Evolutionary conservation across 1,139 yeast species (phyloP).

Genomic region (Pneumocystis sp.): DNA sequence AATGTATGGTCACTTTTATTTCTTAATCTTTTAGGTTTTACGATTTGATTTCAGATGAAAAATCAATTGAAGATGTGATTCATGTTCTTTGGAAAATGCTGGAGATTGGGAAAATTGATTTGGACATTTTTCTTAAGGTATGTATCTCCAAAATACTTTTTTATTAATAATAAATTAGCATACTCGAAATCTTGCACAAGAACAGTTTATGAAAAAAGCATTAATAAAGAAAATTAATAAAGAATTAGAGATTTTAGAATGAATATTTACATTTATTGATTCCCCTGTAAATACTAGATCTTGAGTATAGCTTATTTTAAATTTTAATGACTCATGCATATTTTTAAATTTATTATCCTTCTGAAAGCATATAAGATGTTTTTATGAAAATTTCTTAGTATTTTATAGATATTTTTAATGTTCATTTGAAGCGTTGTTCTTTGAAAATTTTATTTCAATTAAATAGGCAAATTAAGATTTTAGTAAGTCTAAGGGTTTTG

Average conservation of each 20-base stretch:
- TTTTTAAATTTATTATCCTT: no score
- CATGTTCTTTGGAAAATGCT: slow-evolving; percentile 44
- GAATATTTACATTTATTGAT: neutral
- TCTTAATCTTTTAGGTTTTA: slow-evolving; percentile 29
- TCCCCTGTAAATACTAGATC: no score
- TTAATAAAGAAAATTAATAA: slow-evolving; percentile 27
- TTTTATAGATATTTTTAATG: no score
- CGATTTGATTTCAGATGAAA: slow-evolving; percentile 48
- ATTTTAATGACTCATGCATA: no score
- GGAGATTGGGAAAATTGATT: slow-evolving; percentile 30
- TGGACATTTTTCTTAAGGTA: slow-evolving; percentile 38
- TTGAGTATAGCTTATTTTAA: no score
- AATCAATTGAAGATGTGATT: slow-evolving; percentile 53
- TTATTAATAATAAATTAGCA: slow-evolving; percentile 20
- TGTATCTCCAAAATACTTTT: neutral
- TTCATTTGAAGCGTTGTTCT: no score
- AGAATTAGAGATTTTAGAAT: neutral
- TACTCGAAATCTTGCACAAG: slow-evolving; percentile 55
- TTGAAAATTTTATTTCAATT: no score
- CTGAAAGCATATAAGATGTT: no score
- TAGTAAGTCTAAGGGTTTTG: no score
- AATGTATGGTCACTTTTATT: neutral
- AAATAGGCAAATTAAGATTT: no score
- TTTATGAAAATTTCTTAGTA: no score
- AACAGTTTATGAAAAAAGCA: slow-evolving; percentile 42